These are phyloP conservation scores for Suillus hirtellus DNA, from an alignment of 768 basidiomycete genomes.

Conservation along the genomic window DNA sequence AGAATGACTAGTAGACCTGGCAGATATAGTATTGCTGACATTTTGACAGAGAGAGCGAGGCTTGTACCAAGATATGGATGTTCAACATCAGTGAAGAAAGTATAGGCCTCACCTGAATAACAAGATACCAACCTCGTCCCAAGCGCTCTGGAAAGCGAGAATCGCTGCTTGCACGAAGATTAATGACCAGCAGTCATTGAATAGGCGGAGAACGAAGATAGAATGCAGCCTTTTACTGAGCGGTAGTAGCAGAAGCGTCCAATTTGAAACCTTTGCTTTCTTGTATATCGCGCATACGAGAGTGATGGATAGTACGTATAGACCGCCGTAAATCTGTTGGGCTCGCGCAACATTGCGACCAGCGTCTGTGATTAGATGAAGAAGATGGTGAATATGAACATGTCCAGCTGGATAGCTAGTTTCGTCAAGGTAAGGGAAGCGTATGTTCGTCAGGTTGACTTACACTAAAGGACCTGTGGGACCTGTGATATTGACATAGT, in stretches of 20 bases:
- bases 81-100: background rate
- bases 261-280: constrained; percentile 65
- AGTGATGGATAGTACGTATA: constrained; percentile 70
- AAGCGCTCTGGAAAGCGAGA: constrained; percentile 57
- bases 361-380: constrained; percentile 62
- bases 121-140: constrained; percentile 62
- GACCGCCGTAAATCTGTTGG: constrained; percentile 74
- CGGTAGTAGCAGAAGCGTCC: constrained; percentile 68
- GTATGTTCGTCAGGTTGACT: constrained; percentile 25
- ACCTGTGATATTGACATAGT: constrained; percentile 81
- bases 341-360: constrained; percentile 62
- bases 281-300: constrained; percentile 71
- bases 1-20: constrained; percentile 85
- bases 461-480: constrained; percentile 94
- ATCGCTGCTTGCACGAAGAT: constrained; percentile 67
- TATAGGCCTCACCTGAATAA: constrained; percentile 67
- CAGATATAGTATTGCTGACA: constrained; percentile 89
- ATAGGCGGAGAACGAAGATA: constrained; percentile 86
- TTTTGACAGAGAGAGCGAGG: constrained; percentile 85
- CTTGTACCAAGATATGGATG: constrained; percentile 11
- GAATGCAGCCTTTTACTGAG: constrained; percentile 95
- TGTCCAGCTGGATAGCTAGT: constrained; percentile 93
- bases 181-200: constrained; percentile 93
- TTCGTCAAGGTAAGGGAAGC: background rate
- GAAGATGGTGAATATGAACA: constrained; percentile 73